phyloP scores from a whole-genome alignment of 139 green algal species.

The Raphidocelis subcapitata region DNA sequence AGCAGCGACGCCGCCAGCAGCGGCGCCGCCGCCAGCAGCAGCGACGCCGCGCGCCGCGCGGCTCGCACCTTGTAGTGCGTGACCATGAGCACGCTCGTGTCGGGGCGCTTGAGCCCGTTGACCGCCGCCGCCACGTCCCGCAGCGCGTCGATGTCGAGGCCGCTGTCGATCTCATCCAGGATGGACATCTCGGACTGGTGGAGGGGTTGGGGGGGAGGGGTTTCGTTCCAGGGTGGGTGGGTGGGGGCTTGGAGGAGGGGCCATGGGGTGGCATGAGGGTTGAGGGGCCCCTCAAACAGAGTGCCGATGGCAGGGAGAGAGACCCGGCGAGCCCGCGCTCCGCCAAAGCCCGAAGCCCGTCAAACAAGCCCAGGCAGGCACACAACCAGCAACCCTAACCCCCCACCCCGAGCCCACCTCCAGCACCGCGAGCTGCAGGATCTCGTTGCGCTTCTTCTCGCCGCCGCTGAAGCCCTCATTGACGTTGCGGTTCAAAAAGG shows the following conservation, averaged over 20 bases:
- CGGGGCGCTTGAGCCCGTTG: conserved; percentile 50
- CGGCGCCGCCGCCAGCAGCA: no score
- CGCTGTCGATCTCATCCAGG: conserved; percentile 81
- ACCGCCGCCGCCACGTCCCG: conserved; percentile 76
- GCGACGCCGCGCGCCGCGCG: no score
- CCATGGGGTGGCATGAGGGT: neutral
- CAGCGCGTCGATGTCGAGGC: conserved; percentile 96
- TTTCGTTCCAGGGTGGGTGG: no score
- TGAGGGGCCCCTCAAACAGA: neutral
- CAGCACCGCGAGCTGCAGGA: conserved; percentile 91
- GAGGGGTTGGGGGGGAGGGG: no score
- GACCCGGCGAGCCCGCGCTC: no score
- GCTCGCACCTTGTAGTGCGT: conserved; percentile 94
- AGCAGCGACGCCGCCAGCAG: no score
- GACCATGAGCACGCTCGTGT: conserved; percentile 92
- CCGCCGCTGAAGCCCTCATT: conserved; percentile 98
- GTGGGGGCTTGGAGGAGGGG: no score
- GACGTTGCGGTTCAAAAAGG: conserved; percentile 97
- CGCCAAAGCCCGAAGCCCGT: no score
- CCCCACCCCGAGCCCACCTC: conserved; percentile 52
- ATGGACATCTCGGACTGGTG: conserved; percentile 80
- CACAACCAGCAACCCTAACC: no score
- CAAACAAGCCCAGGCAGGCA: no score
- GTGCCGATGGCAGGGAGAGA: neutral
- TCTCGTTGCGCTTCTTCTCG: conserved; percentile 99